phyloP scores from a whole-genome alignment of 495 filamentous ascomycete genomes.

The Xylaria longipes region DNA sequence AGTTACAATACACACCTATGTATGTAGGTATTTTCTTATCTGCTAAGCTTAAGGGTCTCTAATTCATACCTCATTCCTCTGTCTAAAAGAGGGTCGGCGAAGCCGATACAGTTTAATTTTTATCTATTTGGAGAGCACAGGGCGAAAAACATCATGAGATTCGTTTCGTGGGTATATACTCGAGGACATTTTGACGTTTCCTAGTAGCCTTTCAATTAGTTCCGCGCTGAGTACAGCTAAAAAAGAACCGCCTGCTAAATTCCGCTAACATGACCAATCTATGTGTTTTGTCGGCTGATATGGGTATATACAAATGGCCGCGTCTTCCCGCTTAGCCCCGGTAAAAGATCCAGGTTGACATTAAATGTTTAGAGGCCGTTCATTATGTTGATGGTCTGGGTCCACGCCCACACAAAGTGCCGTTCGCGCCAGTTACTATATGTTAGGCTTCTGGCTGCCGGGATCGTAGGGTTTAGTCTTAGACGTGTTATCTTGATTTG shows the following conservation, averaged over 20 bases:
- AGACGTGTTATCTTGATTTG: not conserved
- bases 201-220: slow-evolving; percentile 5
- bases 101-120: not conserved
- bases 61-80: not conserved
- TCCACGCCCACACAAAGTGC: not conserved
- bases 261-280: not conserved
- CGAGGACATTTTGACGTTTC: not conserved
- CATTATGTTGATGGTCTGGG: not conserved
- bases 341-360: not conserved
- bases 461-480: not conserved
- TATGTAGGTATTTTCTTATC: not conserved
- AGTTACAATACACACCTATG: not conserved
- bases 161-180: not conserved
- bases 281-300: slow-evolving; percentile 1
- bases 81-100: not conserved
- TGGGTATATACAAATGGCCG: slow-evolving; percentile 10
- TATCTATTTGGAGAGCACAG: not conserved
- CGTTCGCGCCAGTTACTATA: not conserved
- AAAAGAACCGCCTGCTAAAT: not conserved
- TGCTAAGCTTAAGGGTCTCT: not conserved
- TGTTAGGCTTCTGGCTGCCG: not conserved
- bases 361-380: not conserved
- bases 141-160: not conserved
- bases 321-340: not conserved
- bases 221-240: not conserved